phyloP scores from a whole-genome alignment of 129 eudicot species.

The Artemisia argyi region DNA sequence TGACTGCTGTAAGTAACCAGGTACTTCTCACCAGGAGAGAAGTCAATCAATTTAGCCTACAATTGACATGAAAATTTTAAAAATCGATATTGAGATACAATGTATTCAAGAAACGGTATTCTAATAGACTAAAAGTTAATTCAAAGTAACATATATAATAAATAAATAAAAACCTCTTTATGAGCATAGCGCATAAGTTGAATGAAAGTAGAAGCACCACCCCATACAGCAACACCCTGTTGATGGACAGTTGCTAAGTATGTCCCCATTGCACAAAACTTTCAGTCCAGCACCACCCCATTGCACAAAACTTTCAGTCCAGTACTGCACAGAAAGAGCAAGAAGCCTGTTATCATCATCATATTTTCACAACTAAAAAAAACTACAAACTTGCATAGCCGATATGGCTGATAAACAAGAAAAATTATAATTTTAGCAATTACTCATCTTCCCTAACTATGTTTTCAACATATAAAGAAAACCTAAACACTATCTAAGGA shows the following conservation, averaged over 20 bases:
- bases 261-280: no score
- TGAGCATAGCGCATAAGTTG: conserved; percentile 41
- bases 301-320: conserved; percentile 91
- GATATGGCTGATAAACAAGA: background rate
- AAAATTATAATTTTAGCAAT: background rate
- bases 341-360: no score
- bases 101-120: no score
- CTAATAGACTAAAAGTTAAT: no score
- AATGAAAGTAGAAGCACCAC: conserved; percentile 41
- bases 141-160: background rate
- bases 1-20: conserved; percentile 56
- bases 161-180: conserved; percentile 27
- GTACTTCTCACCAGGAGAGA: conserved; percentile 62
- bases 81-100: background rate
- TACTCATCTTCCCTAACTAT: no score
- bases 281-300: conserved; percentile 89
- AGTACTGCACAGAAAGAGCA: conserved; percentile 42
- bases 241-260: conserved; percentile 86
- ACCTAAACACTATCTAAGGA: no score
- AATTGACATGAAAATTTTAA: conserved; percentile 8
- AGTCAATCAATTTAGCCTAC: conserved; percentile 79
- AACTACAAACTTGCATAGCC: background rate
- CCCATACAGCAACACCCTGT: conserved; percentile 83
- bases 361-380: background rate
- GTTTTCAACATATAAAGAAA: no score